phyloP scores from a whole-genome alignment of 1,284 basidiomycete genomes.

The Volvariella surrecta region DNA sequence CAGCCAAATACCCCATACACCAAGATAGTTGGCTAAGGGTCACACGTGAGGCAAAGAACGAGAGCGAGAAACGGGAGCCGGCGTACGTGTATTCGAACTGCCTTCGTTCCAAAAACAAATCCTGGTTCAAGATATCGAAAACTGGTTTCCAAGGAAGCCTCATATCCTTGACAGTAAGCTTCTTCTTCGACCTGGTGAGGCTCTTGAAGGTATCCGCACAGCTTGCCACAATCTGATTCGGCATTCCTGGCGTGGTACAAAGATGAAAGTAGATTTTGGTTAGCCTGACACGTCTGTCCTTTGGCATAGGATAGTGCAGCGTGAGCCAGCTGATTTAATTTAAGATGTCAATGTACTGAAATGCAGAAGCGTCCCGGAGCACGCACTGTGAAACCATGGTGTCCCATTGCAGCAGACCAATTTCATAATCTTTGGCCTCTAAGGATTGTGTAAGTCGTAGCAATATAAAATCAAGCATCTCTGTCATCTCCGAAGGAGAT shows the following conservation, averaged over 20 bases:
- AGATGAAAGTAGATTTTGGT: slow-evolving; percentile 77
- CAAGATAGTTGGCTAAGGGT: slow-evolving; percentile 63
- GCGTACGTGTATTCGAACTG: slow-evolving; percentile 76
- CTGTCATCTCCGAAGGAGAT: slow-evolving; percentile 72
- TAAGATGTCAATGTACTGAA: slow-evolving; percentile 12
- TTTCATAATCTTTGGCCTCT: slow-evolving; percentile 74
- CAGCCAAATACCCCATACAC: slow-evolving; percentile 82
- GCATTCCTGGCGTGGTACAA: slow-evolving; percentile 55
- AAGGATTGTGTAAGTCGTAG: slow-evolving; percentile 65
- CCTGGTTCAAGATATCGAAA: slow-evolving; percentile 72
- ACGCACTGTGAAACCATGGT: slow-evolving; percentile 68
- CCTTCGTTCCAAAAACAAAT: slow-evolving; percentile 77
- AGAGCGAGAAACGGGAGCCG: slow-evolving; percentile 3
- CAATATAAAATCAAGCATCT: slow-evolving; percentile 72
- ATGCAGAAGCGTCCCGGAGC: slow-evolving; percentile 5
- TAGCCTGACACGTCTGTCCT: slow-evolving; percentile 68
- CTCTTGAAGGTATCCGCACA: slow-evolving; percentile 50
- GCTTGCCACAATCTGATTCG: slow-evolving; percentile 45
- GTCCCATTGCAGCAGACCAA: slow-evolving; percentile 74
- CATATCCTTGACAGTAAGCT: slow-evolving; percentile 74
- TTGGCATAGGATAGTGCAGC: slow-evolving; percentile 82
- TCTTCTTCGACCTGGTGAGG: slow-evolving; percentile 62
- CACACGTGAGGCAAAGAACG: slow-evolving; percentile 4
- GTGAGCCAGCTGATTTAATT: slow-evolving; percentile 55
- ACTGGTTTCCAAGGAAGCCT: slow-evolving; percentile 86